Evolutionary conservation across 805 yeast species (phyloP).

Genomic region (Wickerhamiella australiensis): DNA sequence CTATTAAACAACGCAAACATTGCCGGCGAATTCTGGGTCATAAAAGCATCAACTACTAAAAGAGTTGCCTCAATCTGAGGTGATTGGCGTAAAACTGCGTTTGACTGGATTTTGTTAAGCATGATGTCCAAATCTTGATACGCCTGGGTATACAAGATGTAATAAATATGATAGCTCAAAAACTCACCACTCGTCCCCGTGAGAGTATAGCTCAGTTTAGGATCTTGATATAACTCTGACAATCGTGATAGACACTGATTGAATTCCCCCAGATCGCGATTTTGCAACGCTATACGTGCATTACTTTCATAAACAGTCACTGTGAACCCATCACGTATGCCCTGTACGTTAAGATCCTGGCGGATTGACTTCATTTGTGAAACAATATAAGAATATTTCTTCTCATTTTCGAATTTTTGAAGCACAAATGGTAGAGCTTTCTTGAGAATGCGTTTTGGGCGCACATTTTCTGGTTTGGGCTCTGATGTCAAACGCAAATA

Average conservation of each 20-base stretch:
- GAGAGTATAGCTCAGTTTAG: constrained; percentile 23
- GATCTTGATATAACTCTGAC: constrained; percentile 42
- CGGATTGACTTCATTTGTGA: constrained; percentile 87
- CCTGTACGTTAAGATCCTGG: constrained; percentile 89
- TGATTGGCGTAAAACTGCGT: constrained; percentile 22
- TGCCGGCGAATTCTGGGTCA: constrained; percentile 39
- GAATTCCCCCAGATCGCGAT: constrained; percentile 81
- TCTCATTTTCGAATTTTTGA: constrained; percentile 40
- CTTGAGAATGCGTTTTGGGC: constrained; percentile 56
- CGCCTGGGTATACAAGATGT: constrained; percentile 63
- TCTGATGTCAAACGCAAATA: constrained; percentile 81
- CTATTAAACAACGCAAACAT: constrained; percentile 37
- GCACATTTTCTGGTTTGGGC: constrained; percentile 71
- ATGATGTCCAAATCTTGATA: constrained; percentile 41
- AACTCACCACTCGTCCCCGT: constrained; percentile 45
- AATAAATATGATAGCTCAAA: constrained; percentile 57
- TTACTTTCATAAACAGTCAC: constrained; percentile 73
- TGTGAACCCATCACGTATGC: constrained; percentile 65
- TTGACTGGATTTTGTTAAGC: constrained; percentile 23
- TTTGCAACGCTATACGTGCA: constrained; percentile 73
- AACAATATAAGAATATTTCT: constrained; percentile 61
- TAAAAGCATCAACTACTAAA: constrained; percentile 28
- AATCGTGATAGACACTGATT: constrained; percentile 88
- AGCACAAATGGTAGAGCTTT: constrained; percentile 45
- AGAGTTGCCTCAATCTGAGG: constrained; percentile 30